Evolutionary conservation across 257 asterid species (phyloP).

Genomic region (Fraxinus quadrangulata): DNA sequence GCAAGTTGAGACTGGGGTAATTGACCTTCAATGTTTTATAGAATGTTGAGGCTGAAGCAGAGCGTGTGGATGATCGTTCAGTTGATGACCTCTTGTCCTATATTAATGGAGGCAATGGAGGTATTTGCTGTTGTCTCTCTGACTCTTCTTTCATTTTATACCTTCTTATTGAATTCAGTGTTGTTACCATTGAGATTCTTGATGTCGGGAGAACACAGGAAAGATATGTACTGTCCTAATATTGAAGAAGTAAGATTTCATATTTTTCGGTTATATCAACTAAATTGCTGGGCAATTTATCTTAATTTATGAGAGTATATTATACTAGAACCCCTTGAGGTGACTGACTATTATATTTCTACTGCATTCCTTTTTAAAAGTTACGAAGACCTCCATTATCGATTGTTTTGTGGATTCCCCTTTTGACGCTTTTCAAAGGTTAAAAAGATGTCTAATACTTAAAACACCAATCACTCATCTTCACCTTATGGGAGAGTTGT

Average conservation of each 20-base stretch:
- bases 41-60: constrained; percentile 82
- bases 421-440: neutral
- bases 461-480: neutral
- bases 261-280: neutral
- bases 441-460: neutral
- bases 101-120: constrained; percentile 78
- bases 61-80: constrained; percentile 80
- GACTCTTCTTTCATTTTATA: constrained; percentile 4
- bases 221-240: constrained; percentile 14
- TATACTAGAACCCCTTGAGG: neutral
- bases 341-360: neutral
- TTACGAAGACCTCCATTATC: neutral
- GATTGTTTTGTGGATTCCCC: neutral
- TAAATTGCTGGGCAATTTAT: constrained; percentile 3
- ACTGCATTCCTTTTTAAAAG: neutral
- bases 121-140: constrained; percentile 36
- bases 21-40: constrained; percentile 35
- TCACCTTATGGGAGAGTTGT: neutral
- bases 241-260: constrained; percentile 4
- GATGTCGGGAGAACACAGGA: neutral
- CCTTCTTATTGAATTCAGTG: neutral
- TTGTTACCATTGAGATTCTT: neutral
- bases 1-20: constrained; percentile 35
- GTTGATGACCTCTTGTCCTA: constrained; percentile 91
- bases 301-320: neutral